Evolutionary conservation across 108 stramenopile genomes (phyloP).

Genomic region (Nitzschia palea): DNA sequence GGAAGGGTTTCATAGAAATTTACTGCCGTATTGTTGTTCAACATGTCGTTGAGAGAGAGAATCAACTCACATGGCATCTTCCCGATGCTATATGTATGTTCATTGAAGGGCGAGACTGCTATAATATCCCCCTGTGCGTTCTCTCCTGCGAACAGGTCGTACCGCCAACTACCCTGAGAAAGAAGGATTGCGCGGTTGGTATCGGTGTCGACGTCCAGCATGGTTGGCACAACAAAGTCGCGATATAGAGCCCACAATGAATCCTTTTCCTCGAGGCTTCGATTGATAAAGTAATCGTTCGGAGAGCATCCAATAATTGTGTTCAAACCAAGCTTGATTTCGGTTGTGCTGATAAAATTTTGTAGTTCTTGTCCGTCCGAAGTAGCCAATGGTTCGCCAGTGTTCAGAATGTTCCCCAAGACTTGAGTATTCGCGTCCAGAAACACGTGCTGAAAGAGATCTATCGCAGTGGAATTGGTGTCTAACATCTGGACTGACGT

Average conservation of each 20-base stretch:
- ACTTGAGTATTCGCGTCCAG: conserved; percentile 52
- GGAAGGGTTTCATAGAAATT: conserved; percentile 3
- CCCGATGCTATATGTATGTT: conserved; percentile 38
- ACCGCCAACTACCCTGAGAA: conserved; percentile 32
- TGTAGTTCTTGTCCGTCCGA: conserved; percentile 55
- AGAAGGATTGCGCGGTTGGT: conserved; percentile 18
- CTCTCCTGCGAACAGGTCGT: conserved; percentile 39
- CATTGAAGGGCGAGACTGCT: conserved; percentile 64
- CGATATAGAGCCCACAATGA: conserved; percentile 55
- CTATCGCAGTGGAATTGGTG: conserved; percentile 6
- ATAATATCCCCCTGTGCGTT: conserved; percentile 40
- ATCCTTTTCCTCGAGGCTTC: conserved; percentile 35
- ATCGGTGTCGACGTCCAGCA: conserved; percentile 6
- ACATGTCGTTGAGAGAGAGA: neutral
- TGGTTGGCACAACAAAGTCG: conserved; percentile 47
- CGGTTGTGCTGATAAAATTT: conserved; percentile 46
- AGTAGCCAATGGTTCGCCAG: conserved; percentile 39
- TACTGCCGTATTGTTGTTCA: neutral
- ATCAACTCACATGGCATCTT: conserved; percentile 8
- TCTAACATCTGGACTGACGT: conserved; percentile 45
- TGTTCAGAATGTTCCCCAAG: conserved; percentile 26
- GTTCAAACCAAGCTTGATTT: conserved; percentile 48
- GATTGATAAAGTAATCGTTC: conserved; percentile 29
- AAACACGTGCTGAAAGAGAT: conserved; percentile 51
- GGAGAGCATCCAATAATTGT: conserved; percentile 59